Evolutionary conservation across 2,329 filamentous ascomycete species (phyloP), one percentile per base, ranked within the genome.

Genomic region (Fusarium succisae): DNA sequence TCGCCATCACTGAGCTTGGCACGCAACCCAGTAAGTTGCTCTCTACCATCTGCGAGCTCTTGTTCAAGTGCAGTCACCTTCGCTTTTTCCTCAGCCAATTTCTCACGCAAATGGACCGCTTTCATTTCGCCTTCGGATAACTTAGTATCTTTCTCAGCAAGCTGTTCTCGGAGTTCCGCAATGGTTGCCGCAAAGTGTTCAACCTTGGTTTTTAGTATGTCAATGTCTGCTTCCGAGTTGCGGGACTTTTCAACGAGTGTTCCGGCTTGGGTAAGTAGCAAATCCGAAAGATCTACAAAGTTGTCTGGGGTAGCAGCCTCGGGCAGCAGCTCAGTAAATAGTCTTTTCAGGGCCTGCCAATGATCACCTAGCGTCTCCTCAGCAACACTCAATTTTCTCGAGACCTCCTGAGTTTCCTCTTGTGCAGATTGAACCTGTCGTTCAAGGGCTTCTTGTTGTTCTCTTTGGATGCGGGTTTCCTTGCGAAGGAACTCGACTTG

Each of bases 1-100:
- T 96, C 94, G 22, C 94, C 95, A 73, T 95, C 93, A 3, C 93
- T 90, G 79, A 97, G 91, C 80, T 92, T 93, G 22, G 86, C 85
- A 64, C 93, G 90, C 28, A 97, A 84, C 35, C 88, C 86, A 65
- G 87, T 89, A 28, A 97, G 86, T 76, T 96, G 92, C 20, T 88
- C 85, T 44, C 93, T 91, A 68, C 93, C 90, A 63, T 93, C 90
- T 5, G 88, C 86, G 7, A 91, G 81, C 76, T 92, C 89, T 35
- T 78, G 80, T 76, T 91, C 89, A 1, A 92, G 81, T 6, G 88
- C 86, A n/a, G 79, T 68, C 6, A 86, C 85, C 76, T 86, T 88
- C 22, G 89, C 88, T 77, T 86, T 86, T 73, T 90, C 87, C 60
- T 86, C 86, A 1, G 86, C 83, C 14, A 91, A 76, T 4, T 80